These are phyloP conservation scores for Penicillium herquei DNA, from an alignment of 495 filamentous ascomycete genomes.

Conservation along the genomic window DNA sequence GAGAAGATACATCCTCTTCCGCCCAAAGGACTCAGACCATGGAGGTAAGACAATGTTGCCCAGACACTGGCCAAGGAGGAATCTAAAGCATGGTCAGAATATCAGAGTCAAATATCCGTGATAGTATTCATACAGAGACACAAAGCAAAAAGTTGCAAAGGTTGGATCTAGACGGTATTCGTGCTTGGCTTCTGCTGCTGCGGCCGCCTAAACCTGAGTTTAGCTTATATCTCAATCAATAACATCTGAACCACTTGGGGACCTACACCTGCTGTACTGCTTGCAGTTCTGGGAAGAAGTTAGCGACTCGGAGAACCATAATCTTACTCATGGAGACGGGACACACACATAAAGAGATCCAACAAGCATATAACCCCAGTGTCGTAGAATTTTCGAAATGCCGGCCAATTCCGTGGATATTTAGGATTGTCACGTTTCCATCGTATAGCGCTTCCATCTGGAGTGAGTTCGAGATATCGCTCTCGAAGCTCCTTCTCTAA, in stretches of 20 bases:
- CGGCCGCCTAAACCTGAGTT: constrained; percentile 26
- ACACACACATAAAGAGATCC: constrained; percentile 41
- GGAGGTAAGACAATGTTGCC: constrained; percentile 52
- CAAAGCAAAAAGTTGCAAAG: constrained; percentile 38
- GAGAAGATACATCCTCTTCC: constrained; percentile 48
- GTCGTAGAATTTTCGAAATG: constrained; percentile 35
- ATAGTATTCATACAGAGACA: constrained; percentile 29
- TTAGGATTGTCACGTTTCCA: constrained; percentile 35
- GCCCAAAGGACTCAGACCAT: constrained; percentile 52
- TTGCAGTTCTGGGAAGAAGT: constrained; percentile 31
- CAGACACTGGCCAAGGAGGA: constrained; percentile 49
- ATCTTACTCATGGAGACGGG: neutral
- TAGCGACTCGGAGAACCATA: neutral
- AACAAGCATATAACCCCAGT: constrained; percentile 34
- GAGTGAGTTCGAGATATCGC: constrained; percentile 30
- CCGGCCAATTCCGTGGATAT: constrained; percentile 43
- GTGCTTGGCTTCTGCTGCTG: constrained; percentile 29
- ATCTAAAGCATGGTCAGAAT: constrained; percentile 24
- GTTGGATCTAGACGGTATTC: constrained; percentile 31
- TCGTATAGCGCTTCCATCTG: constrained; percentile 36
- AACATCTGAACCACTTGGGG: no score
- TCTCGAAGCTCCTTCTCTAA: constrained; percentile 17
- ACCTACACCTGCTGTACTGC: constrained; percentile 43
- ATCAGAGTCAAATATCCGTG: neutral
- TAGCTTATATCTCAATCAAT: neutral